Percentiles rank a stretch among this genome's conserved stretches.
Conservation (phyloP, 139 green algal species). For the Gonium pectorale region DNA sequence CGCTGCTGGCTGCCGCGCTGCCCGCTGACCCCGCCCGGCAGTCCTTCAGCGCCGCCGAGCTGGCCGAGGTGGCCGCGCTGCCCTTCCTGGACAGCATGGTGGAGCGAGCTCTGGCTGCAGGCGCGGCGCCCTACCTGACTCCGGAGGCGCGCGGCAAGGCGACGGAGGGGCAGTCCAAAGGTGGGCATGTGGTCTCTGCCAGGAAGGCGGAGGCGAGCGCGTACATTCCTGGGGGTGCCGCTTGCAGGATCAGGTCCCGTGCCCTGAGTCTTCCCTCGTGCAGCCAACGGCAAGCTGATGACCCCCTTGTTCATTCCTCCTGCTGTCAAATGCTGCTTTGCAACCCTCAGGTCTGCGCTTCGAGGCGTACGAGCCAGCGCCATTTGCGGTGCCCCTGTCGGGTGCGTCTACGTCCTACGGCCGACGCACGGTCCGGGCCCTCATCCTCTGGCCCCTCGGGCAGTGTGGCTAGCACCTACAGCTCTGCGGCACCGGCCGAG, state of each 20-base stretch:
- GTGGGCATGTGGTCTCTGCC: background rate
- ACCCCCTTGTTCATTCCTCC: too few relatives aligned
- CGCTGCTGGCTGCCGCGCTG: slow-evolving; percentile 66
- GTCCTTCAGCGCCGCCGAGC: slow-evolving; percentile 75
- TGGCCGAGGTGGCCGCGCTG: slow-evolving; percentile 25
- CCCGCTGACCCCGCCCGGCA: slow-evolving; percentile 78
- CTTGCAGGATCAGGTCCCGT: too few relatives aligned
- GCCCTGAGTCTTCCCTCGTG: too few relatives aligned
- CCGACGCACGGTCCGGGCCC: slow-evolving; percentile 24
- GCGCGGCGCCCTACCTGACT: slow-evolving; percentile 75
- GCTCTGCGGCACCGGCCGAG: background rate
- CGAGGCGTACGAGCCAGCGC: slow-evolving; percentile 49
- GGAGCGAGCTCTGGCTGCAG: slow-evolving; percentile 45
- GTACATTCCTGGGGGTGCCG: too few relatives aligned
- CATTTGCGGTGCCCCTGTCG: slow-evolving; percentile 29
- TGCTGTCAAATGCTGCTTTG: background rate
- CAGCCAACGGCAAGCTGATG: too few relatives aligned
- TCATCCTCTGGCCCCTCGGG: background rate
- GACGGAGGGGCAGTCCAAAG: slow-evolving; percentile 47
- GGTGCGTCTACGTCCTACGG: slow-evolving; percentile 30
- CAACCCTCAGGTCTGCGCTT: slow-evolving; percentile 48
- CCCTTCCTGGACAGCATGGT: slow-evolving; percentile 26
- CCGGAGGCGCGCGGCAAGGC: slow-evolving; percentile 37
- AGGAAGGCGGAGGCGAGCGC: too few relatives aligned
- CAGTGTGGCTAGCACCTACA: background rate